Evolutionary conservation across 108 stramenopile genomes (phyloP), one percentile per base, ranked within the genome.

Genomic region (Nannochloropsis oceanica): DNA sequence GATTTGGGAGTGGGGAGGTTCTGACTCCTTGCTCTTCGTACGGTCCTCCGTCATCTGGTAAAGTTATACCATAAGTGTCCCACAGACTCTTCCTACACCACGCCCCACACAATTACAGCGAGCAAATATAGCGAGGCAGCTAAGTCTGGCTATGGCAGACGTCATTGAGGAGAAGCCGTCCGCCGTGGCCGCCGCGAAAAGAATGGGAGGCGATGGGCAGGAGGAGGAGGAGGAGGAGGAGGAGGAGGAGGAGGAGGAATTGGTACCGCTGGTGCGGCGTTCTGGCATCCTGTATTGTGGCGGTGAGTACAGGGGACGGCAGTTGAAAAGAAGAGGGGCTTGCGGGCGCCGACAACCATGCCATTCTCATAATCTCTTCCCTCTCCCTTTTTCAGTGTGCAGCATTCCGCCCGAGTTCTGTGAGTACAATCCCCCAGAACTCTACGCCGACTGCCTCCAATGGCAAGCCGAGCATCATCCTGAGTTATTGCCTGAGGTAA

Each of bases 401-500:
- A 94, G 95, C 42, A 94, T 96, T 93, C 97, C 97, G 43, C 94
- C 95, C 11, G 96, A 97, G 86, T 97, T 94, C 81, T 96, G 95
- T 90, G 93, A 94, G 84, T 97, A 94, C 90, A 93, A 94, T 26
- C 95, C 95, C 43, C 59, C 59, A 2, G 59, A 73, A 9, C 94
- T 95, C 82, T 97, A 92, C 87, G 95, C 95, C 86, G 89, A 83
- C 24, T 84, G 82, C 26, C 43, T 84, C 27, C 26, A 26, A 9
- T 90, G 89, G 89, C 84, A 88, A 25, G 42, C 42, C 18, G 42
- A 84, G 42, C 18, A 84, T 43, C 85, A 44, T 59, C 87, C 87
- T 11, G 85, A 88, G 13, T 25, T 87, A n/a, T 9, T 73, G 86
- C 18, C 59, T 73, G 59, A 73, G 59, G 59, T 73, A 73, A 73